Evolutionary conservation across 2,329 filamentous ascomycete species (phyloP).

Genomic region (Talaromyces sp.): DNA sequence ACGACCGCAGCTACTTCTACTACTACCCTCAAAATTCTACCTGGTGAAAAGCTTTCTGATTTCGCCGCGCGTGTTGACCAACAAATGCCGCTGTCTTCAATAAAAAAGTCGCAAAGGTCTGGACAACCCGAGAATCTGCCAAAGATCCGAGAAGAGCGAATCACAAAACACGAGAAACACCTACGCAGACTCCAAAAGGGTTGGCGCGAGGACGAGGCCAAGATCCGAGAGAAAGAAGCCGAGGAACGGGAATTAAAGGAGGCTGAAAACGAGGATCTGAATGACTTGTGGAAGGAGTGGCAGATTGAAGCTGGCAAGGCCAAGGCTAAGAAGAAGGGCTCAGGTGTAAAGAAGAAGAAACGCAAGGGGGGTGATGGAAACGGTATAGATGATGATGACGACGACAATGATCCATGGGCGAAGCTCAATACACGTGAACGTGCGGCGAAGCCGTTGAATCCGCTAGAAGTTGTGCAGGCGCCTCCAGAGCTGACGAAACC

Average conservation of each 20-base stretch:
- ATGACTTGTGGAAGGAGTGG: conserved; percentile 62
- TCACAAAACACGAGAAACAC: conserved; percentile 79
- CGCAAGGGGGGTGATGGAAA: conserved; percentile 30
- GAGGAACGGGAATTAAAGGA: conserved; percentile 77
- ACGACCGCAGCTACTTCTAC: conserved; percentile 19
- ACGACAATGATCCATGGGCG: conserved; percentile 73
- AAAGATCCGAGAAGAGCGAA: conserved; percentile 50
- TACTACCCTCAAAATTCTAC: conserved; percentile 62
- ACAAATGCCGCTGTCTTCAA: conserved; percentile 68
- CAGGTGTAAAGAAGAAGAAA: conserved; percentile 31
- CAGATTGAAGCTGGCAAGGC: conserved; percentile 51
- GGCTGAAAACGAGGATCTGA: conserved; percentile 63
- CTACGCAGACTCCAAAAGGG: conserved; percentile 59
- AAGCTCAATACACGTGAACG: conserved; percentile 59
- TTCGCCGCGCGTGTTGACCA: conserved; percentile 81
- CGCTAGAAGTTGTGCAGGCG: conserved; percentile 59
- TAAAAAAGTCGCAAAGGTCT: conserved; percentile 54
- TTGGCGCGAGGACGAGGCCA: conserved; percentile 53
- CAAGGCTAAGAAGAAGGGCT: conserved; percentile 45
- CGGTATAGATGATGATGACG: conserved; percentile 43
- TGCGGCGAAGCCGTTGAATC: conserved; percentile 30
- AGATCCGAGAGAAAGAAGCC: conserved; percentile 67
- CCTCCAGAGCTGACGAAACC: conserved; percentile 67
- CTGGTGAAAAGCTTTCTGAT: conserved; percentile 76
- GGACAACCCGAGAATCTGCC: conserved; percentile 18